These are phyloP conservation scores for Epichloe amarillans DNA, from an alignment of 2,329 filamentous ascomycete species.

Conservation along the genomic window DNA sequence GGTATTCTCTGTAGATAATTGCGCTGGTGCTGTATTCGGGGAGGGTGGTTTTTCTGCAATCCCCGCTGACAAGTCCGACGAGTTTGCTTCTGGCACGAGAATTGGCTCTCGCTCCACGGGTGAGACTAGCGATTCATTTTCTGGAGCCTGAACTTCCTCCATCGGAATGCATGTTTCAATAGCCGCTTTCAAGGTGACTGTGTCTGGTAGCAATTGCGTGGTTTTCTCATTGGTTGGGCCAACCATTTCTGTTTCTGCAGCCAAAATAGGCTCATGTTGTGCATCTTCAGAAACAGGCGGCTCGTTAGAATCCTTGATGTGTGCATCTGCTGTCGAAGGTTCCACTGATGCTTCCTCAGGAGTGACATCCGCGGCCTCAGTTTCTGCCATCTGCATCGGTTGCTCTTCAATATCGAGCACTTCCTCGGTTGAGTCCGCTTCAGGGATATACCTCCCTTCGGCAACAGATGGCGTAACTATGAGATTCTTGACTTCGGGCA, in stretches of 20 bases:
- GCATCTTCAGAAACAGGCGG: background rate
- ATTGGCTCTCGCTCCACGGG: background rate
- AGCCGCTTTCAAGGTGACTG: background rate
- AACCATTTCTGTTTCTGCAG: background rate
- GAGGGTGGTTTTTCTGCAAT: background rate
- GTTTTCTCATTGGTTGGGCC: background rate
- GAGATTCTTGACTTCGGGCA: background rate
- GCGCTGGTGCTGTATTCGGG: background rate
- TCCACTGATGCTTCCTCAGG: background rate
- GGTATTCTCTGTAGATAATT: too few relatives aligned
- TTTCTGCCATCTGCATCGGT: background rate
- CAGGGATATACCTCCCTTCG: background rate
- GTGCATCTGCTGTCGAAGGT: background rate
- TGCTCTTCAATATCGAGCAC: background rate
- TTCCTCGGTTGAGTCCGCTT: background rate
- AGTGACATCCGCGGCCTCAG: background rate
- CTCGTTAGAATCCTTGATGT: background rate
- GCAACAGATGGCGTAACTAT: background rate
- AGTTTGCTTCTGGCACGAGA: background rate
- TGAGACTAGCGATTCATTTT: background rate
- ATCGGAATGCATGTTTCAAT: background rate
- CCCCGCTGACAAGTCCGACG: background rate
- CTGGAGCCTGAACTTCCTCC: background rate
- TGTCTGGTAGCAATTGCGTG: background rate
- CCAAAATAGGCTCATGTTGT: background rate